A percentile compares a stretch with the other conserved stretches of the same genome.
Evolutionary conservation across 2,329 filamentous ascomycete genomes (phyloP).

Genomic region (Aspergillus luchuensis): DNA sequence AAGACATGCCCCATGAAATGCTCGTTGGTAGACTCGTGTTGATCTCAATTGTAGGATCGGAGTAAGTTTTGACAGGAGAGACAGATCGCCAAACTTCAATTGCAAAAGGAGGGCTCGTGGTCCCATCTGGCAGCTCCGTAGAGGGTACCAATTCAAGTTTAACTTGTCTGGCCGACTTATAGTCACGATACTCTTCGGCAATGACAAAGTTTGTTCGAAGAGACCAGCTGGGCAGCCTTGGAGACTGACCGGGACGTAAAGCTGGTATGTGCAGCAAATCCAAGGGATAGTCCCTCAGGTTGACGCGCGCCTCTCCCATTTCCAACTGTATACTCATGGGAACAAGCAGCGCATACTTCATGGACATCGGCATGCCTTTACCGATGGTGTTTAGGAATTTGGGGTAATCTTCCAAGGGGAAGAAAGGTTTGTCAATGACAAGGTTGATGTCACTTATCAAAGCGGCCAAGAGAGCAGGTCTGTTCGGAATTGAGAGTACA

Average conservation of each 20-base stretch:
- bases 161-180: constrained; percentile 77
- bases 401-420: constrained; percentile 77
- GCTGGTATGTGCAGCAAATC: constrained; percentile 88
- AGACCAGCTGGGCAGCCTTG: constrained; percentile 76
- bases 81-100: constrained; percentile 89
- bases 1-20: constrained; percentile 96
- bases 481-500: constrained; percentile 80
- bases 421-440: constrained; percentile 87
- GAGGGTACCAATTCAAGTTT: constrained; percentile 82
- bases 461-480: constrained; percentile 79
- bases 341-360: constrained; percentile 84
- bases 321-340: constrained; percentile 88
- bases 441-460: constrained; percentile 83
- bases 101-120: constrained; percentile 66
- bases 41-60: constrained; percentile 86
- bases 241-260: constrained; percentile 76
- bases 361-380: constrained; percentile 94
- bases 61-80: constrained; percentile 94
- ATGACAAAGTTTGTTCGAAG: constrained; percentile 91
- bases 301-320: constrained; percentile 86
- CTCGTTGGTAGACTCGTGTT: constrained; percentile 89
- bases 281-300: constrained; percentile 87
- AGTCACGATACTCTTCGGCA: constrained; percentile 85
- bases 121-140: constrained; percentile 58
- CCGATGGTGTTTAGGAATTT: constrained; percentile 84